Base-by-base conservation (phyloP, 2,329 filamentous ascomycete species). In the Beauveria pseudobassiana region DNA sequence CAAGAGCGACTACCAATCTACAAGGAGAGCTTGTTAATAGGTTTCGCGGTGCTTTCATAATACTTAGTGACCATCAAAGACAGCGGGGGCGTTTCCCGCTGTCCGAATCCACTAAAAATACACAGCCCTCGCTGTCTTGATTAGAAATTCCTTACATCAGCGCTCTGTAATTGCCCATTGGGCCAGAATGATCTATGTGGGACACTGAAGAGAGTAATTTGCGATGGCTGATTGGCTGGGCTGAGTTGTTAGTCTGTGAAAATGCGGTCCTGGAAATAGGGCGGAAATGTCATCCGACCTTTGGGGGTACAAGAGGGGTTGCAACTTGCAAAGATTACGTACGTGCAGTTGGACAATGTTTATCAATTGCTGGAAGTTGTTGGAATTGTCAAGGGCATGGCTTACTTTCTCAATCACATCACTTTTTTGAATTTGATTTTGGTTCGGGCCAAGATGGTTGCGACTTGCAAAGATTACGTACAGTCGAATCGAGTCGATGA, bases 91-190 rank as follows among this genome's bases (percentile, higher is more conserved):
- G 38, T 34, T 34, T n/a, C 2, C 18, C 5, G 18, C 28, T 20
- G n/a, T 28, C 18, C 20, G 4, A 18, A 24, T 55, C 53, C 40
- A 55, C 22, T 5, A 30, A 3, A 18, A 38, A 38, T 38, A 38
- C 34, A 38, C 34, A 16, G 40, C 18, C 42, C n/a, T 38, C n/a
- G 18, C 18, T 1, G 43, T 30, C 30, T 16, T 55, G 53, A 40
- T 55, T 55, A 55, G 53, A 45, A 22, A 26, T 9, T 16, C 18
- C 10, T 59, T 59, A 59, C 55, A 59, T 59, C 55, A 59, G 55
- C 55, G 34, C 10, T 40, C 30, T 30, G 30, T 59, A 59, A 59
- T 50, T 42, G 56, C 10, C 18, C 14, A 50, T 22, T 20, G 55
- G 55, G 12, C 20, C 7, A n/a, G 5, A 7, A 28, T n/a, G 12